A percentile compares a stretch with the other conserved stretches of the same genome.
Evolutionary conservation across 108 stramenopile species (phyloP).

Genomic region (Epithemia pelagica): DNA sequence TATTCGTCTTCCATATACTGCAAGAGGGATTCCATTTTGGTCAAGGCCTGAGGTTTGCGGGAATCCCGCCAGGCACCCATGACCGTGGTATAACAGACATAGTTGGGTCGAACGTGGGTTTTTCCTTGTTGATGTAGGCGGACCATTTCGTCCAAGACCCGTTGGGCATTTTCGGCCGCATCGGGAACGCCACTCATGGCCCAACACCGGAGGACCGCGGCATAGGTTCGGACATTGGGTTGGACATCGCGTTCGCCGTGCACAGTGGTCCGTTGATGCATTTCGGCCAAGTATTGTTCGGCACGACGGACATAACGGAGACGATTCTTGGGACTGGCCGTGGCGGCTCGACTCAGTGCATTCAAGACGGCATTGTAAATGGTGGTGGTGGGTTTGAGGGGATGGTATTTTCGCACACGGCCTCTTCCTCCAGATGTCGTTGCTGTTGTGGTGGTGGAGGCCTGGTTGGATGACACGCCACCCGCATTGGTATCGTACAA

Average conservation of each 20-base stretch:
- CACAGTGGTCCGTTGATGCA: conserved; percentile 21
- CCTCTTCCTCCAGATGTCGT: no score
- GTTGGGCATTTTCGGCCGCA: conserved; percentile 44
- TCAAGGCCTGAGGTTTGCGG: conserved; percentile 27
- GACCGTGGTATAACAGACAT: conserved; percentile 33
- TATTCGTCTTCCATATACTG: conserved; percentile 34
- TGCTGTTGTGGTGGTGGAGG: not conserved
- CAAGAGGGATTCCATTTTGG: conserved; percentile 44
- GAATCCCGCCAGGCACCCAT: conserved; percentile 56
- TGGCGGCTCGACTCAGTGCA: conserved; percentile 36
- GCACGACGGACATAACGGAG: conserved; percentile 14
- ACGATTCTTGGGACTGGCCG: conserved; percentile 2
- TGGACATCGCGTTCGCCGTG: conserved; percentile 24
- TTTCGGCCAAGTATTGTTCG: conserved; percentile 26
- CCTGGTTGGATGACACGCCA: conserved; percentile 11
- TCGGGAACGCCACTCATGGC: conserved; percentile 40
- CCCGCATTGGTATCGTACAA: conserved; percentile 21
- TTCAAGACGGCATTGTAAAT: conserved; percentile 64
- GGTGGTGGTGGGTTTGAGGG: conserved; percentile 29
- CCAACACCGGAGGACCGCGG: conserved; percentile 54
- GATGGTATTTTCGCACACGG: no score
- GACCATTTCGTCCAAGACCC: conserved; percentile 54
- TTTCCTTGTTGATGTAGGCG: conserved; percentile 28
- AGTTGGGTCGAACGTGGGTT: conserved; percentile 23
- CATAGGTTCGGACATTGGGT: conserved; percentile 39